Evolutionary conservation across 768 basidiomycete species (phyloP).

Genomic region (Rhodotorula kratochvilovae): DNA sequence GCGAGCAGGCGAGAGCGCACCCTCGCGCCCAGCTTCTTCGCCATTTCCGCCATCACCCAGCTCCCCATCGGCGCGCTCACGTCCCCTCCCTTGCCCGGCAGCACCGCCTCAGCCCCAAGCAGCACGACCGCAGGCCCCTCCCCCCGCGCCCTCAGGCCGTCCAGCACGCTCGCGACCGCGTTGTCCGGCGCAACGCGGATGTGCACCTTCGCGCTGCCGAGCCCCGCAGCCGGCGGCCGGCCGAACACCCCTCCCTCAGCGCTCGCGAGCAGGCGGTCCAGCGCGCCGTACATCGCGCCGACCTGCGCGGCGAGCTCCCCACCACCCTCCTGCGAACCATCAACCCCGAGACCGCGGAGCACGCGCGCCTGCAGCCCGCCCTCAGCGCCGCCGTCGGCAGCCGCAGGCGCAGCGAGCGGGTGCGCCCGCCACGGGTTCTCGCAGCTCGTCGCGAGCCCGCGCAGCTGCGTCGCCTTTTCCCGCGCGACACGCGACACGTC

Average conservation of each 20-base stretch:
- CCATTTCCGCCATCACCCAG: conserved; percentile 5
- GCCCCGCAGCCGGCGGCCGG: not conserved
- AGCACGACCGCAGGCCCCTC: not conserved
- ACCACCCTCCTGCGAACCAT: not conserved
- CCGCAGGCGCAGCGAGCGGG: not conserved
- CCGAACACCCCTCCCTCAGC: not conserved
- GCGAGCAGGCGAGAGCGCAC: not conserved
- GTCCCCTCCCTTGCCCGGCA: conserved; percentile 7
- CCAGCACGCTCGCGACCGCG: not conserved
- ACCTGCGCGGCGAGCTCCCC: not conserved
- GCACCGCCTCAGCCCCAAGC: conserved; percentile 1
- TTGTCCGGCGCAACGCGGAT: conserved; percentile 5
- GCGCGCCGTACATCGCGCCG: not conserved
- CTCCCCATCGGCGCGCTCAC: conserved; percentile 2
- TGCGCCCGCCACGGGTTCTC: not conserved
- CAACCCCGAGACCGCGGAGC: not conserved
- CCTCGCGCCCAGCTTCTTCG: not conserved
- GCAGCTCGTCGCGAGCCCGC: conserved; percentile 3
- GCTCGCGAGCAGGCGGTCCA: not conserved
- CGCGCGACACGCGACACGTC: not conserved
- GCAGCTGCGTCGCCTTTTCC: not conserved
- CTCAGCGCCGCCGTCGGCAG: fast-evolving
- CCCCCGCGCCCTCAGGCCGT: not conserved
- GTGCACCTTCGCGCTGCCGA: conserved; percentile 1
- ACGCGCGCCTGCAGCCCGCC: not conserved